A percentile compares a stretch with the other conserved stretches of the same genome.
Conservation (phyloP, 164 flowering plant genomes). For the Liriodendron chinense region DNA sequence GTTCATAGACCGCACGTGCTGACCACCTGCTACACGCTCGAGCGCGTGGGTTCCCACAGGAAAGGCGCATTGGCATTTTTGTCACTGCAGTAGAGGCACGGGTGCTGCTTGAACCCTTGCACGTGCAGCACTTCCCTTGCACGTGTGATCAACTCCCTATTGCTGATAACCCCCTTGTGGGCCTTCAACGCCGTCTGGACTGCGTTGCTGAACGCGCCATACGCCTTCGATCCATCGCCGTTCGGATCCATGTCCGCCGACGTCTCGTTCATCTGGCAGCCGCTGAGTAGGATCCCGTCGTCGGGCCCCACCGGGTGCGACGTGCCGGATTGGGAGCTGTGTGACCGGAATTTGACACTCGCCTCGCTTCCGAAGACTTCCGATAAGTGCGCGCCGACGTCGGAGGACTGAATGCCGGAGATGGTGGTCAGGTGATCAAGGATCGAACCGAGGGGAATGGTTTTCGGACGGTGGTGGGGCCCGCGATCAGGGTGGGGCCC, state of each 20-base stretch:
- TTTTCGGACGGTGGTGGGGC: slow-evolving; percentile 33
- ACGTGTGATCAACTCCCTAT: slow-evolving; percentile 41
- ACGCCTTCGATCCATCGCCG: slow-evolving; percentile 41
- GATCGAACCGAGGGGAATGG: slow-evolving; percentile 44
- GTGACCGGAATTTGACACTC: slow-evolving; percentile 37
- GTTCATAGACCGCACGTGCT: too few relatives aligned
- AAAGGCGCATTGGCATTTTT: slow-evolving; percentile 55
- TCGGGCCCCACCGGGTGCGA: slow-evolving; percentile 27
- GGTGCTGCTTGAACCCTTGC: slow-evolving; percentile 53
- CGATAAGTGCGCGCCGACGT: slow-evolving; percentile 45
- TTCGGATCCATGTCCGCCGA: slow-evolving; percentile 53
- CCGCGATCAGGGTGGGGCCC: too few relatives aligned
- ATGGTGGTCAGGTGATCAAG: slow-evolving; percentile 39
- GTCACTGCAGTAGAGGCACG: slow-evolving; percentile 77
- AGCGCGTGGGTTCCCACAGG: slow-evolving; percentile 18
- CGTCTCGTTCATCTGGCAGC: slow-evolving; percentile 74
- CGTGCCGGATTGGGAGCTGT: background rate
- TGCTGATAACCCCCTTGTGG: slow-evolving; percentile 28
- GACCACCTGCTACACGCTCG: background rate
- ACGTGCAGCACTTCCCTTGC: slow-evolving; percentile 42
- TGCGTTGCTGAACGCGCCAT: slow-evolving; percentile 75
- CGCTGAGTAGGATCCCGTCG: slow-evolving; percentile 66
- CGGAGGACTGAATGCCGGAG: slow-evolving; percentile 43
- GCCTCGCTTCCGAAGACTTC: slow-evolving; percentile 51
- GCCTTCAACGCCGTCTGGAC: slow-evolving; percentile 49